phyloP scores from a whole-genome alignment of 2,329 filamentous ascomycete species.

The Verticillium isaacii region DNA sequence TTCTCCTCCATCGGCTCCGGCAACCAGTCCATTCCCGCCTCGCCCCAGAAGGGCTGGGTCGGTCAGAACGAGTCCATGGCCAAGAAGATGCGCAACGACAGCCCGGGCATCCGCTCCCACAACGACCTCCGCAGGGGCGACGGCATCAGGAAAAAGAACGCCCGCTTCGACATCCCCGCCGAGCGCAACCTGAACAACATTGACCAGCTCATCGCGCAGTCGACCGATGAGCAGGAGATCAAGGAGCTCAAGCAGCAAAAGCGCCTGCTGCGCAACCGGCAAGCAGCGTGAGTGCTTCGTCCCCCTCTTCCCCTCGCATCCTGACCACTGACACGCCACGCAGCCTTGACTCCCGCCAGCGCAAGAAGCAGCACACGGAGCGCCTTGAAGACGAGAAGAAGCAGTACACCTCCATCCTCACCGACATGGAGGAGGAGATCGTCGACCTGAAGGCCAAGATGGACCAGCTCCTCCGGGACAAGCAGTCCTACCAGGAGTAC shows the following conservation, averaged over 20 bases:
- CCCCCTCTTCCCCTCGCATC: constrained; percentile 16
- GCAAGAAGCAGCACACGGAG: constrained; percentile 98
- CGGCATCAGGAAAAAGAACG: constrained; percentile 98
- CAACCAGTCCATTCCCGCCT: constrained; percentile 47
- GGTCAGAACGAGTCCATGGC: constrained; percentile 42
- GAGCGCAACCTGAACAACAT: constrained; percentile 94
- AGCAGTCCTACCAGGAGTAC: constrained; percentile 69
- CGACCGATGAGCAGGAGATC: constrained; percentile 85
- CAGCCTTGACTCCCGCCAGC: constrained; percentile 91
- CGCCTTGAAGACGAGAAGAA: constrained; percentile 97
- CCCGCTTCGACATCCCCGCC: constrained; percentile 91
- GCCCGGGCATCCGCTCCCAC: constrained; percentile 66
- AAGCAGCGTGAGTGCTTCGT: constrained; percentile 74
- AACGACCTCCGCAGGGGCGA: constrained; percentile 75
- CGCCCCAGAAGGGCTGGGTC: constrained; percentile 57
- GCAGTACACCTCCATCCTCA: constrained; percentile 72
- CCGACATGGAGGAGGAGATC: constrained; percentile 73
- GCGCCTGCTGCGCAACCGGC: constrained; percentile 86
- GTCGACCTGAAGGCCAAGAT: constrained; percentile 62
- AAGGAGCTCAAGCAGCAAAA: constrained; percentile 99
- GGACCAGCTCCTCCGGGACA: constrained; percentile 67
- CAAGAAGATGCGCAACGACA: constrained; percentile 62
- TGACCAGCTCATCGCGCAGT: constrained; percentile 84
- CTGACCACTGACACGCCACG: constrained; percentile 8
- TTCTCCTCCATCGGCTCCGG: constrained; percentile 45